A percentile compares a stretch with the other conserved stretches of the same genome.
Conservation (phyloP, 2,329 filamentous ascomycete species). For the Amauroascus verrucosus region DNA sequence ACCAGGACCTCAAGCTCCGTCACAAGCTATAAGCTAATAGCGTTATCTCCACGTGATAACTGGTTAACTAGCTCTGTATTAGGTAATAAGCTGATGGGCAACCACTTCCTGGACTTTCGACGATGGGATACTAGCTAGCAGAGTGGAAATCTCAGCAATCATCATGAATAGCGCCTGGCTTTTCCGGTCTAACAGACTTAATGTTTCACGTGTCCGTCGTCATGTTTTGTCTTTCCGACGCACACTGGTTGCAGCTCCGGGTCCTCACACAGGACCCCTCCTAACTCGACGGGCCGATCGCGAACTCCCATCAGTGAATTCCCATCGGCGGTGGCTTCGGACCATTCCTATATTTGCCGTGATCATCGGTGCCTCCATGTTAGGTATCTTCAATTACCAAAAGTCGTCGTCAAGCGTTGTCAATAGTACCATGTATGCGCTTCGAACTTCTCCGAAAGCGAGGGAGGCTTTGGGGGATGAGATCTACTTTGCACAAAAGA, state of each 20-base stretch:
- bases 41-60: conserved; percentile 1
- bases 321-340: conserved; percentile 53
- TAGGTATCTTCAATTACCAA: conserved; percentile 99
- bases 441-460: conserved; percentile 67
- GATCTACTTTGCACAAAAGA: conserved; percentile 67
- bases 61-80: background rate
- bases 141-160: background rate
- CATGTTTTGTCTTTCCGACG: conserved; percentile 24
- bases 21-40: background rate
- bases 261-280: conserved; percentile 42
- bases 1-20: background rate
- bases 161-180: conserved; percentile 1
- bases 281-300: conserved; percentile 45
- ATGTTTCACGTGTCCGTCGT: background rate
- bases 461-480: conserved; percentile 74
- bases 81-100: background rate
- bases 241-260: conserved; percentile 42
- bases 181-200: background rate
- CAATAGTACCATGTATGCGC: conserved; percentile 79
- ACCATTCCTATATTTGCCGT: conserved; percentile 72
- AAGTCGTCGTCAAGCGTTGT: conserved; percentile 81
- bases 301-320: conserved; percentile 39
- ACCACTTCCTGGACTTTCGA: background rate
- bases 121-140: background rate
- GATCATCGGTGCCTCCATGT: conserved; percentile 58